These are phyloP conservation scores for Populus hybrid DNA, from an alignment of 441 rosid species.

Conservation along the genomic window DNA sequence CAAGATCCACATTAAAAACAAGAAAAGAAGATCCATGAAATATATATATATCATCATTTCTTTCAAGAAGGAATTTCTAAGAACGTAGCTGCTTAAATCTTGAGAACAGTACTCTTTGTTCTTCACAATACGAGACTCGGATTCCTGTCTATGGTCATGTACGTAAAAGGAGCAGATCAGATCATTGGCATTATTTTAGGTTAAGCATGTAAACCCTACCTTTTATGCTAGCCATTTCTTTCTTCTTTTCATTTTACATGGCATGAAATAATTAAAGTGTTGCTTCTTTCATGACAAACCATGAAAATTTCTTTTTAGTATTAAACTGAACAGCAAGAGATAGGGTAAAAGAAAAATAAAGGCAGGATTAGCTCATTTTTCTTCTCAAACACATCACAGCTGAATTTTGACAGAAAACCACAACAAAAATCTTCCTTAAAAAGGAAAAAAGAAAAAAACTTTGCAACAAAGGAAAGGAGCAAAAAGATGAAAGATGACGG, in stretches of 20 bases:
- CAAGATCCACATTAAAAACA: neutral
- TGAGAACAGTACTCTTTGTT: neutral
- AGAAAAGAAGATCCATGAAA: neutral
- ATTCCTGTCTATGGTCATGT: neutral
- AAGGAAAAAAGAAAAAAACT: neutral
- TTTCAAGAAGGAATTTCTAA: no score
- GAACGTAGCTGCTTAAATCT: neutral
- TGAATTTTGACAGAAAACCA: neutral
- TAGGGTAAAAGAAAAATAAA: neutral
- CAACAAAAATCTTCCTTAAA: neutral
- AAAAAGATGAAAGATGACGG: conserved; percentile 2
- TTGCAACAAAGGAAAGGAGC: neutral
- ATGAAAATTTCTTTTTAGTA: neutral
- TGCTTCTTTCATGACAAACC: neutral
- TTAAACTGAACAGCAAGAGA: neutral
- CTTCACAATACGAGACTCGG: neutral
- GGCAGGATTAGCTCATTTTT: neutral
- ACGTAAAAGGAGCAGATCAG: neutral
- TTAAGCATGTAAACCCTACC: neutral
- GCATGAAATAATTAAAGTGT: neutral
- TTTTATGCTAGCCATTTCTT: neutral
- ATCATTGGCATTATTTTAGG: neutral
- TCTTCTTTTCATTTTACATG: neutral
- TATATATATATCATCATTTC: neutral
- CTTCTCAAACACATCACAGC: neutral